phyloP scores from a whole-genome alignment of 2,329 filamentous ascomycete species.

The Alternaria brassicae region DNA sequence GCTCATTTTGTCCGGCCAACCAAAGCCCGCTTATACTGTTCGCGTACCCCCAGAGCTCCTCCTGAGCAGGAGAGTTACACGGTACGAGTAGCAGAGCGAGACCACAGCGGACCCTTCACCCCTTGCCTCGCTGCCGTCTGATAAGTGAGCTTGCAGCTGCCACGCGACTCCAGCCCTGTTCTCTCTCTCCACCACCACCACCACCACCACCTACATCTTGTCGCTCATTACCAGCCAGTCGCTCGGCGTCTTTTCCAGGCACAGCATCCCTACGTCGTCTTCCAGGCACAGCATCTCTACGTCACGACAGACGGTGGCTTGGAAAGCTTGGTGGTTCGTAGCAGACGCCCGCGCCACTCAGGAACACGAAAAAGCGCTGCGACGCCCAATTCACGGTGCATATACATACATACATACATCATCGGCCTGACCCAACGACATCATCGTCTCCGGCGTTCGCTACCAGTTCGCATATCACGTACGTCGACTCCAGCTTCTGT shows the following conservation, averaged over 20 bases:
- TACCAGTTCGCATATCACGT: constrained; percentile 14
- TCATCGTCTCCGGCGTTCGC: not conserved
- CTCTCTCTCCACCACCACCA: constrained; percentile 15
- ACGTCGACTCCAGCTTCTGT: constrained; percentile 18
- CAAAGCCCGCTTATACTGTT: constrained; percentile 18
- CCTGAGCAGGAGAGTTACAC: constrained; percentile 7
- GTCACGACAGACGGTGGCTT: constrained; percentile 6
- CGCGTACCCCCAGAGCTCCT: too few species aligned
- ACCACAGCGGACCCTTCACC: not conserved
- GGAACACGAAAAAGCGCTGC: constrained; percentile 17
- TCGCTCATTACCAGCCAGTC: constrained; percentile 12
- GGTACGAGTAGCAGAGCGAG: constrained; percentile 8
- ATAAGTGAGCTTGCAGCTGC: constrained; percentile 11
- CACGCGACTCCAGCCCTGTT: not conserved
- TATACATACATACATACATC: too few species aligned
- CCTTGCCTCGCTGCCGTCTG: constrained; percentile 14
- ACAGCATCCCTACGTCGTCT: constrained; percentile 1
- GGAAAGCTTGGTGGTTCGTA: not conserved
- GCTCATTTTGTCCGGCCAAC: constrained; percentile 37
- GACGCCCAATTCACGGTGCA: not conserved
- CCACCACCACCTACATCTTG: constrained; percentile 14
- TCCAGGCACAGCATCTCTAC: not conserved
- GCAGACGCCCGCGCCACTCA: constrained; percentile 14
- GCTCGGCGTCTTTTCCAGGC: not conserved
- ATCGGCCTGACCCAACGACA: not conserved